Percentiles rank a stretch among this genome's conserved stretches.
phyloP scores from a whole-genome alignment of 1,284 basidiomycete genomes.

The Papiliotrema fonsecae region DNA sequence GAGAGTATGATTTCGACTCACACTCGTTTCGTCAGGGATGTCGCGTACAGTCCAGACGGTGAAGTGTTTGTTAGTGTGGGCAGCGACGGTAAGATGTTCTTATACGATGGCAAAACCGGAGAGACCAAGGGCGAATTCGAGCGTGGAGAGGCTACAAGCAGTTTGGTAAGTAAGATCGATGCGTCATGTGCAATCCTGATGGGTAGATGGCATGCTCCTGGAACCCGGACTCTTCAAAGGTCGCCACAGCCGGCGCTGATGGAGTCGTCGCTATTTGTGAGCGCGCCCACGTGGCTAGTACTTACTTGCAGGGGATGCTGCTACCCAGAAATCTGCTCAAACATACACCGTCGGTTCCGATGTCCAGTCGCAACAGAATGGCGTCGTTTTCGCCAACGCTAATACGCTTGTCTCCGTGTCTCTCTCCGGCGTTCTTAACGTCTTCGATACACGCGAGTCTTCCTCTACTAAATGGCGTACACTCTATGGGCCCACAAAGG shows the following conservation, averaged over 20 bases:
- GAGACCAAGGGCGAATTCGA: slow-evolving; percentile 65
- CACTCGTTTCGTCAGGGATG: slow-evolving; percentile 89
- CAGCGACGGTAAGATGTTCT: slow-evolving; percentile 79
- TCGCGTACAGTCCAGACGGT: slow-evolving; percentile 76
- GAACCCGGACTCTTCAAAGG: slow-evolving; percentile 65
- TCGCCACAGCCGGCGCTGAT: slow-evolving; percentile 83
- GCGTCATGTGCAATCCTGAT: not conserved
- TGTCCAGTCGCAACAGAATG: slow-evolving; percentile 74
- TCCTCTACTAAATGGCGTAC: slow-evolving; percentile 57
- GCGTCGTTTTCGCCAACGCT: slow-evolving; percentile 73
- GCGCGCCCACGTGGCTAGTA: slow-evolving; percentile 25
- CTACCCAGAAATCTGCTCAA: slow-evolving; percentile 60
- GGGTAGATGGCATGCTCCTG: slow-evolving; percentile 69
- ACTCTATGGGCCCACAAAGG: slow-evolving; percentile 69
- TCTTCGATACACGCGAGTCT: slow-evolving; percentile 71
- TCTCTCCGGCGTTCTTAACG: slow-evolving; percentile 73
- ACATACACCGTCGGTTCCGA: slow-evolving; percentile 69
- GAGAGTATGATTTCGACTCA: slow-evolving; percentile 87
- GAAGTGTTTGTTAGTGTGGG: slow-evolving; percentile 84
- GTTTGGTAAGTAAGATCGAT: slow-evolving; percentile 57
- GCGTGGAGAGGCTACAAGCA: slow-evolving; percentile 54
- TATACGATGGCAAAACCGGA: slow-evolving; percentile 89
- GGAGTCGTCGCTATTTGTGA: slow-evolving; percentile 80
- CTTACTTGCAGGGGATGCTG: slow-evolving; percentile 64
- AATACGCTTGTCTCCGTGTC: slow-evolving; percentile 78